Base-by-base conservation (phyloP, 2,329 filamentous ascomycete genomes). In the Pseudonectria foliicola region DNA sequence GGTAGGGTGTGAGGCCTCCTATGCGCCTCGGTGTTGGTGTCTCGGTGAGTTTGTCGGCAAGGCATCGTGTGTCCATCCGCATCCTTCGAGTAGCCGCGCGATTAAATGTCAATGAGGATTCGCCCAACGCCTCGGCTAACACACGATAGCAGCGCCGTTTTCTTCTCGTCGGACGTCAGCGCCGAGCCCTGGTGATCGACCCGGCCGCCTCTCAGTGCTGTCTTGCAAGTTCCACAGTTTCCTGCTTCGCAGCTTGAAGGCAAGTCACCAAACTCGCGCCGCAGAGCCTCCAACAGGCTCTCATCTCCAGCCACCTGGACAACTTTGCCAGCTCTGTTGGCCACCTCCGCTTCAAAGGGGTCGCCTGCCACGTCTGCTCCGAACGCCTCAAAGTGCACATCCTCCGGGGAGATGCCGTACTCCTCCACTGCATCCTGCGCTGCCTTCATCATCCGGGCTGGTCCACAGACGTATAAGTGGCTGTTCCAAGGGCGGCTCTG, bases 331-430 rank as follows among this genome's bases (percentile, higher is more conserved):
- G 45, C 45, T 25, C 36, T 39, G 34, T 71, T 68, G 6, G 55
- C 53, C 0, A 82, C 62, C 30, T 73, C 65, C 1, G 63, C 77
- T 27, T 74, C 70, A 42, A 82, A 82, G 0, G 75, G 70, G 45
- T 80, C 74, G 0, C 77, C 77, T 1, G 64, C 64, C 0, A 65
- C 60, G 13, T 70, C 65, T 2, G 71, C 69, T 2, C 61, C 59
- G 40, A 82, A 82, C 0, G 71, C 69, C 52, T 82, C 78, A 38
- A 70, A 75, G 51, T 82, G 77, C 1, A 80, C 61, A 27, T 77
- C 73, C 1, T 64, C 59, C 3, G 67, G 59, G 0, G 62, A 53
- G 0, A 82, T 59, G 0, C 65, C 61, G 7, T 59, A 57, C 7
- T 54, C 54, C 7, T 58, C 56, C 0, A 68, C 67, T 10, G 63